Evolutionary conservation across 2,329 filamentous ascomycete species (phyloP).

Genomic region (Metarhizium sp.): DNA sequence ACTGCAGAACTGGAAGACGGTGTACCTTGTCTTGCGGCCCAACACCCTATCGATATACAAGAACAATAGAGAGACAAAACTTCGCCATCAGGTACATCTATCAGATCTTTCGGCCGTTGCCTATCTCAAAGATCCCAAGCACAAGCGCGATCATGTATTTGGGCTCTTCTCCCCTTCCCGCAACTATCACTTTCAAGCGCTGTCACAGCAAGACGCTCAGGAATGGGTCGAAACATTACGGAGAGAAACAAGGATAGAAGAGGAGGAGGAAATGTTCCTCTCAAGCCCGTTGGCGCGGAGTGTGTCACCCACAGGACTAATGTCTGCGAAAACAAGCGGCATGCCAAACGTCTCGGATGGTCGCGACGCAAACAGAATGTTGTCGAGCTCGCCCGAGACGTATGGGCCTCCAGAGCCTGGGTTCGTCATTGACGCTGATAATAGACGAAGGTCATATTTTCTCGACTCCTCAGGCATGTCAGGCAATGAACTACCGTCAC

Average conservation of each 20-base stretch:
- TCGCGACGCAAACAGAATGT: slow-evolving; percentile 30
- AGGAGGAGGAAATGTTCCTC: slow-evolving; percentile 74
- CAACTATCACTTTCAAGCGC: slow-evolving; percentile 84
- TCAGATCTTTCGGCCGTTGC: slow-evolving; percentile 88
- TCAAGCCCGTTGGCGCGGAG: slow-evolving; percentile 52
- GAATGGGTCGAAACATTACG: slow-evolving; percentile 83
- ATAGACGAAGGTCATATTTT: slow-evolving; percentile 50
- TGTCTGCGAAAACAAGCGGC: slow-evolving; percentile 1
- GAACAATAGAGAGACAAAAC: slow-evolving; percentile 77
- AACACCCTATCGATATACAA: slow-evolving; percentile 91
- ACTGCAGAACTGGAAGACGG: slow-evolving; percentile 73
- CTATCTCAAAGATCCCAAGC: slow-evolving; percentile 79
- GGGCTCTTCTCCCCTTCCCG: slow-evolving; percentile 84
- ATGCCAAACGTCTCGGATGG: slow-evolving; percentile 7
- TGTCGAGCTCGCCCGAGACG: slow-evolving; percentile 55
- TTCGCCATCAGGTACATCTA: slow-evolving; percentile 79
- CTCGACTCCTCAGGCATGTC: slow-evolving; percentile 55
- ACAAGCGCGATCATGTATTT: slow-evolving; percentile 79
- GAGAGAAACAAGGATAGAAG: slow-evolving; percentile 70
- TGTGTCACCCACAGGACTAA: slow-evolving; percentile 24
- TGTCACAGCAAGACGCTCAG: slow-evolving; percentile 62
- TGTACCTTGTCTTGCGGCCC: slow-evolving; percentile 82
- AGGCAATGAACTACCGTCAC: slow-evolving; percentile 61
- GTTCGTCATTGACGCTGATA: slow-evolving; percentile 18
- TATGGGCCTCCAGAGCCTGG: slow-evolving; percentile 23